Evolutionary conservation across 495 filamentous ascomycete species (phyloP).

Genomic region (Penicillium salamii): DNA sequence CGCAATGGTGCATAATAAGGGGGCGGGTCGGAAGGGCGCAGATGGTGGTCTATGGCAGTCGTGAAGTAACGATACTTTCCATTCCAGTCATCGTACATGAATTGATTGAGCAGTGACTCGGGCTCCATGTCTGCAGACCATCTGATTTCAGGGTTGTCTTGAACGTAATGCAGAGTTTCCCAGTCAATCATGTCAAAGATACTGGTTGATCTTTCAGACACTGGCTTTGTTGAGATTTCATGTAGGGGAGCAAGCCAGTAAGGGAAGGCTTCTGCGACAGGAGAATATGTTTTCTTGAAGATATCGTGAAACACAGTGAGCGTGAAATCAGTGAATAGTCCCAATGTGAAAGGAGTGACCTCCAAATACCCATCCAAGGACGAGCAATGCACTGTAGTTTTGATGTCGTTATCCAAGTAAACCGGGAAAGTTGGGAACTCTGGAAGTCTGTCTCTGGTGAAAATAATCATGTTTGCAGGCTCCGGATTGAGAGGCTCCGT

Average conservation of each 20-base stretch:
- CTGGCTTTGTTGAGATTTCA: not conserved
- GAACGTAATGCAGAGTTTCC: conserved; percentile 53
- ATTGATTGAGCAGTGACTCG: conserved; percentile 58
- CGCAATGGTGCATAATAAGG: conserved; percentile 43
- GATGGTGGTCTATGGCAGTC: conserved; percentile 29
- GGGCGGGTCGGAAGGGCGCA: conserved; percentile 54
- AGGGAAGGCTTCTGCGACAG: conserved; percentile 60
- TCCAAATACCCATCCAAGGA: conserved; percentile 38
- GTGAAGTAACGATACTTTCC: conserved; percentile 56
- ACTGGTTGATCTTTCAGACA: not conserved
- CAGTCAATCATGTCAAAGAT: conserved; percentile 58
- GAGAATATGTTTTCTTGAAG: conserved; percentile 81
- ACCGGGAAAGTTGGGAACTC: conserved; percentile 66
- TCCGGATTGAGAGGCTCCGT: conserved; percentile 56
- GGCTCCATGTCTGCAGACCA: conserved; percentile 55
- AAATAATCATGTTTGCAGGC: conserved; percentile 64
- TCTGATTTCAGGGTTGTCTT: conserved; percentile 46
- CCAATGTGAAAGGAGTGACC: conserved; percentile 38
- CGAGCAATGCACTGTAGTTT: conserved; percentile 53
- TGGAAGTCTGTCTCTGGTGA: conserved; percentile 67
- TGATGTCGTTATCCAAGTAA: conserved; percentile 60
- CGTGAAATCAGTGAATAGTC: conserved; percentile 64
- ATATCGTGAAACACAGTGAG: conserved; percentile 76
- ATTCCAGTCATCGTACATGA: conserved; percentile 71
- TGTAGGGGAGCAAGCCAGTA: conserved; percentile 77